These are phyloP conservation scores for Brassica juncea DNA, from an alignment of 345 rosid species.

Conservation along the genomic window DNA sequence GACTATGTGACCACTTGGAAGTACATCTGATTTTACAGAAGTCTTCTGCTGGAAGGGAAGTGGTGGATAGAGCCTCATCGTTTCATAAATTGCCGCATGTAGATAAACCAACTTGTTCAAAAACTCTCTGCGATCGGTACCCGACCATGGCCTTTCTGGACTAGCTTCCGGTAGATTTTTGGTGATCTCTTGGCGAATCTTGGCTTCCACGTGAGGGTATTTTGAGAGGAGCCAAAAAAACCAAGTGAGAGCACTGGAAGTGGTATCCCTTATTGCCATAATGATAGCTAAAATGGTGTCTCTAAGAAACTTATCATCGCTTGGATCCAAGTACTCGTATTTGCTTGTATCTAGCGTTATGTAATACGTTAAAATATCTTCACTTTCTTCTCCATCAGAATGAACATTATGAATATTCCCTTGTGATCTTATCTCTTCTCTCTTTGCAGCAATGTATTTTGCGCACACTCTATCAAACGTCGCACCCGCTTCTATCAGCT, in stretches of 20 bases:
- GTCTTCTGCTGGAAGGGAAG: slow-evolving; percentile 15
- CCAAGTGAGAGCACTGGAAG: slow-evolving; percentile 39
- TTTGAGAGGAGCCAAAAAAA: slow-evolving; percentile 47
- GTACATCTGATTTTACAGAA: slow-evolving; percentile 23
- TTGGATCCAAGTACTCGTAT: background rate
- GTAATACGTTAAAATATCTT: background rate
- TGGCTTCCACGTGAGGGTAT: slow-evolving; percentile 38
- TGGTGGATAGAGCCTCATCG: slow-evolving; percentile 42
- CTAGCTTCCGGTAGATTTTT: background rate
- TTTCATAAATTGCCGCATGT: slow-evolving; percentile 38
- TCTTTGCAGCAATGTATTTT: background rate
- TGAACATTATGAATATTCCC: background rate
- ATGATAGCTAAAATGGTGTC: slow-evolving; percentile 46
- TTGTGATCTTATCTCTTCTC: slow-evolving; percentile 27
- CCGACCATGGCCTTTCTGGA: background rate
- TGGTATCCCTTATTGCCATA: slow-evolving; percentile 46
- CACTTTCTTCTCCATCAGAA: slow-evolving; percentile 22
- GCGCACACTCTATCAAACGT: background rate
- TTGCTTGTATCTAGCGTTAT: slow-evolving; percentile 7
- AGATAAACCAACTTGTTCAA: slow-evolving; percentile 34
- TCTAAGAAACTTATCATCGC: slow-evolving; percentile 44
- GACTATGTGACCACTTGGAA: slow-evolving; percentile 41
- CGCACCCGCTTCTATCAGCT: slow-evolving; percentile 42
- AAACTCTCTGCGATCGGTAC: background rate
- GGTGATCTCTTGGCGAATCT: slow-evolving; percentile 27